phyloP scores from a whole-genome alignment of 192 early-diverging fungal species.

The Gigaspora rosea region DNA sequence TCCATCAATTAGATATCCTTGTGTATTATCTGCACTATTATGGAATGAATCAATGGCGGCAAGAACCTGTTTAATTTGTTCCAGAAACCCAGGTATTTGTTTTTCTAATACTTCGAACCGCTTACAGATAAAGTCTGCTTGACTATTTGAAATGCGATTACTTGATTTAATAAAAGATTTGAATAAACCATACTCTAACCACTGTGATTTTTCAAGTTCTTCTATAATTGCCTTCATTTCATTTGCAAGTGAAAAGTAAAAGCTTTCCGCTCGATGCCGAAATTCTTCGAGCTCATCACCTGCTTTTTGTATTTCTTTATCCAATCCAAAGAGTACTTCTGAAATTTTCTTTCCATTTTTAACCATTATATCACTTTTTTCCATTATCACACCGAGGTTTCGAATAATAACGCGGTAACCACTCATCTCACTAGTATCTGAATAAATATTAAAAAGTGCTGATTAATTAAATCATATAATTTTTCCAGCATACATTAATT shows the following conservation, averaged over 20 bases:
- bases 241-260: background rate
- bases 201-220: background rate
- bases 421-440: background rate
- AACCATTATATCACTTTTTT: conserved; percentile 16
- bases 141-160: background rate
- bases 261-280: background rate
- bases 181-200: background rate
- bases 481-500: no score
- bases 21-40: background rate
- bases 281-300: conserved; percentile 8
- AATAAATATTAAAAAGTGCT: background rate
- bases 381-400: background rate
- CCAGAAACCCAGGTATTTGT: background rate
- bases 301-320: background rate
- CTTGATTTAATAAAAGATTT: no score
- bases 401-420: background rate
- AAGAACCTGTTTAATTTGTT: background rate
- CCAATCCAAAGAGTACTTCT: background rate
- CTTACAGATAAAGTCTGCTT: background rate
- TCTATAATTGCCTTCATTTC: background rate
- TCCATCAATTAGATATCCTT: conserved; percentile 13
- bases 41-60: background rate
- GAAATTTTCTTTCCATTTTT: conserved; percentile 7
- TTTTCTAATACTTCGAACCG: background rate
- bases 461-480: no score